Base-by-base conservation (phyloP, 345 rosid species). In the Gossypium anomalum region DNA sequence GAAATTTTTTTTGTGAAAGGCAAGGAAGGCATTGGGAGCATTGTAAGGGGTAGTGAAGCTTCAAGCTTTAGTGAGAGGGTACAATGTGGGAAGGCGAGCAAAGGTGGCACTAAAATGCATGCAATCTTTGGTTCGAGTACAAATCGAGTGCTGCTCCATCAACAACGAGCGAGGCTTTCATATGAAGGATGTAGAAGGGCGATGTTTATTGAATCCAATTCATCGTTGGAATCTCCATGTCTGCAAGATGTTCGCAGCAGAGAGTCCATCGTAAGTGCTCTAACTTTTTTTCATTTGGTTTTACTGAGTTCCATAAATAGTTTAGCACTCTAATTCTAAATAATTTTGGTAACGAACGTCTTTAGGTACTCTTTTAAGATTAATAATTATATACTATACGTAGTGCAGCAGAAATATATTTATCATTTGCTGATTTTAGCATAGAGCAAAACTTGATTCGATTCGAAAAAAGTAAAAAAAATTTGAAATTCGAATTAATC, bases 21-120 rank as follows among this genome's bases (percentile, higher is more conserved):
- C 97, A 10, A 79, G 93, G 83, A 86, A 93, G 77, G 97, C 98
- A 17, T 78, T 90, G 75, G 80, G 90, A 0, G 98, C 97, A 14
- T 78, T 94, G 58, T 86, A 81, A 85, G 98, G 98, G 73, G 75
- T 92, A 69, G 98, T 94, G 77, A 87, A 89, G 91, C 86, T 94
- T 44, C 98, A 94, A 82, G 98, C 98, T 9, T 77, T 94, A 48
- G 97, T 48, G 74, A 87, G 98, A 85, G 98, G 98, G 56, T 84
- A 90, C 70, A 94, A 92, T 20, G 97, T 90, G 2, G 66, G 98
- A 74, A 87, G 86, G 76, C 92, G 89, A 80, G 87, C 95, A 7
- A 89, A 92, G 75, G 78, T 82, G 71, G 89, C 92, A 49, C 84
- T 92, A 73, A 85, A 88, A 80, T 86, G 91, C 80, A 86, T 94